Evolutionary conservation across 2,329 filamentous ascomycete genomes (phyloP), one percentile per base, ranked within the genome.

Genomic region (Beauveria scarabaeidicola): DNA sequence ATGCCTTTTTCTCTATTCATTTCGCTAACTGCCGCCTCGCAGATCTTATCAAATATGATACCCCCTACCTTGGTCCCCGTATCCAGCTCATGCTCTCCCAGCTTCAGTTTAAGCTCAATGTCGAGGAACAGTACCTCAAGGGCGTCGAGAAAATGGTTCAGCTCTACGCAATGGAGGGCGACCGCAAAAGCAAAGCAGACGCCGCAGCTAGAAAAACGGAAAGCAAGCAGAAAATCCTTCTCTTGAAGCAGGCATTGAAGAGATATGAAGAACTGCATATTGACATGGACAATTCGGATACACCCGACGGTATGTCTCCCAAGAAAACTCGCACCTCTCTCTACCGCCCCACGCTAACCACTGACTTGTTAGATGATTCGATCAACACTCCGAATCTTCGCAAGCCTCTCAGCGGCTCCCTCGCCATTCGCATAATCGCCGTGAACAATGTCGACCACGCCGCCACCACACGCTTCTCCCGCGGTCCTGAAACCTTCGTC

Each of bases 81-180:
- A 99, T 99, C 69, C 94, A 99, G 77, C 89, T 97, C 69, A 99
- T 99, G 94, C 80, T 99, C 69, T 96, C 94, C 52, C 94, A 99
- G 74, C 87, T 99, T 64, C 91, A 97, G 74, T 99, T 99, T 79
- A 99, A 99, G 78, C 83, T 99, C 63, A 96, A 94, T 66, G 94
- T 99, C 29, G 94, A 99, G 73, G 96, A 97, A 72, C 94, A 99
- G 75, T 99, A 99, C 75, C 91, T 97, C 65, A 95, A 96, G 70
- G 94, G 94, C 63, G 94, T 99, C 67, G 94, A 99, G 75, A 99
- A 99, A 78, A 97, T 99, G 94, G 90, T 97, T 51, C 91, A 94
- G 72, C 80, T 99, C 40, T 99, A 99, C 71, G 87, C 94, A 71
- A 94, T 97, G 82, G 94, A 97, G 73, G 93, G 94, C 32, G 94